These are phyloP conservation scores for Neurospora sp. DNA, from an alignment of 495 filamentous ascomycete species.

Conservation along the genomic window DNA sequence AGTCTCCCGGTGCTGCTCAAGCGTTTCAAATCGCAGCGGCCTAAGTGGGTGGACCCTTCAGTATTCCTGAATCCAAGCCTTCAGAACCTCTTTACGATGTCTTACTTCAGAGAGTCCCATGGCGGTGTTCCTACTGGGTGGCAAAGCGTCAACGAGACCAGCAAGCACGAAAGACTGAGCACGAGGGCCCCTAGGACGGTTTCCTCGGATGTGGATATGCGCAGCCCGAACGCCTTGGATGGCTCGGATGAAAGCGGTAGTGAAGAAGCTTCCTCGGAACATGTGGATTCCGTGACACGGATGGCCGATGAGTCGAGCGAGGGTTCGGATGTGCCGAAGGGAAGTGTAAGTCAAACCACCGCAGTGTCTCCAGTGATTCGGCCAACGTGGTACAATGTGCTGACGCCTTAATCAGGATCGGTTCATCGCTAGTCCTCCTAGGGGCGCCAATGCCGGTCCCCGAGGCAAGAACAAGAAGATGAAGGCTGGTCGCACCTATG, in stretches of 20 bases:
- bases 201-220: conserved; percentile 24
- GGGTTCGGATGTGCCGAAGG: conserved; percentile 20
- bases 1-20: conserved; percentile 16
- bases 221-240: conserved; percentile 19
- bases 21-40: conserved; percentile 24
- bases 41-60: conserved; percentile 36
- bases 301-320: conserved; percentile 46
- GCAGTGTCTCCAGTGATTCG: background rate
- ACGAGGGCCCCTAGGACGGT: conserved; percentile 32
- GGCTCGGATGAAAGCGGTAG: conserved; percentile 34
- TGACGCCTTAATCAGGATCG: background rate
- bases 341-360: conserved; percentile 16
- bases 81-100: conserved; percentile 61
- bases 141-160: conserved; percentile 45
- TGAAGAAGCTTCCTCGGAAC: conserved; percentile 13
- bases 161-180: conserved; percentile 44
- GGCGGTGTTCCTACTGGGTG: conserved; percentile 54
- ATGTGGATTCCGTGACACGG: conserved; percentile 23
- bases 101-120: conserved; percentile 41
- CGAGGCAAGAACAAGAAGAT: conserved; percentile 26
- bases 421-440: background rate
- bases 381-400: background rate
- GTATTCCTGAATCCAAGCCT: conserved; percentile 41
- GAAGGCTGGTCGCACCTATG: conserved; percentile 25
- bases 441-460: background rate